Evolutionary conservation across 2,329 filamentous ascomycete genomes (phyloP).

Genomic region (Paracoccidioides lutzii): DNA sequence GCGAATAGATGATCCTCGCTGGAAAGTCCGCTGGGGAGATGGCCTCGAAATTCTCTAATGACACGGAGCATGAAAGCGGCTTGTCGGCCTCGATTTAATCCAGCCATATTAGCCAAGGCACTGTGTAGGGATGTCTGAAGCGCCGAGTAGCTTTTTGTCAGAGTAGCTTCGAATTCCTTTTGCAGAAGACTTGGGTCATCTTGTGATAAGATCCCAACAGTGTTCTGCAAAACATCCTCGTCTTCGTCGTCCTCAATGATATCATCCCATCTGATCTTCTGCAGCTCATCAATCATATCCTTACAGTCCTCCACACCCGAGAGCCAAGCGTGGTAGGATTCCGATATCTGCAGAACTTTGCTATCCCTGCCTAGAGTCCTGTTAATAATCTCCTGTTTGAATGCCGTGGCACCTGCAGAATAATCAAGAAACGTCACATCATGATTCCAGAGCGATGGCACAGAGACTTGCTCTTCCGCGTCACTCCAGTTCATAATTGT

Average conservation of each 20-base stretch:
- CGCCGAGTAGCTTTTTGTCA: conserved; percentile 44
- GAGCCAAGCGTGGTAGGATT: conserved; percentile 60
- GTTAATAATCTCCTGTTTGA: conserved; percentile 57
- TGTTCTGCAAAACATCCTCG: conserved; percentile 25
- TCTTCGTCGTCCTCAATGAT: conserved; percentile 28
- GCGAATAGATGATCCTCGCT: conserved; percentile 39
- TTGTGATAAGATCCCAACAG: conserved; percentile 45
- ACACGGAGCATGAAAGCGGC: conserved; percentile 55
- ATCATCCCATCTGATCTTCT: conserved; percentile 25
- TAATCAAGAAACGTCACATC: conserved; percentile 53
- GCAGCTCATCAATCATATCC: conserved; percentile 23
- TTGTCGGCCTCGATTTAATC: conserved; percentile 35
- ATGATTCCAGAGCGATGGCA: conserved; percentile 54
- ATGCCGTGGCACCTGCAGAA: conserved; percentile 49
- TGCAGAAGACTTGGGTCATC: conserved; percentile 57
- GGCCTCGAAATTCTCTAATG: conserved; percentile 58
- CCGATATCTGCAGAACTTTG: conserved; percentile 48
- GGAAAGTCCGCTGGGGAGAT: conserved; percentile 44
- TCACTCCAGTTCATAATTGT: conserved; percentile 49
- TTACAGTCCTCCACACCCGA: conserved; percentile 47
- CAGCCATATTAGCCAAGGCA: conserved; percentile 37
- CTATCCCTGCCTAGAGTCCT: conserved; percentile 61
- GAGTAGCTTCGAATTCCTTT: conserved; percentile 43
- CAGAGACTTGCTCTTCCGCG: conserved; percentile 32
- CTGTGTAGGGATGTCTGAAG: conserved; percentile 36